Evolutionary conservation across 2,329 filamentous ascomycete species (phyloP), one percentile per base, ranked within the genome.

Genomic region (Trichophyton schoenleinii): DNA sequence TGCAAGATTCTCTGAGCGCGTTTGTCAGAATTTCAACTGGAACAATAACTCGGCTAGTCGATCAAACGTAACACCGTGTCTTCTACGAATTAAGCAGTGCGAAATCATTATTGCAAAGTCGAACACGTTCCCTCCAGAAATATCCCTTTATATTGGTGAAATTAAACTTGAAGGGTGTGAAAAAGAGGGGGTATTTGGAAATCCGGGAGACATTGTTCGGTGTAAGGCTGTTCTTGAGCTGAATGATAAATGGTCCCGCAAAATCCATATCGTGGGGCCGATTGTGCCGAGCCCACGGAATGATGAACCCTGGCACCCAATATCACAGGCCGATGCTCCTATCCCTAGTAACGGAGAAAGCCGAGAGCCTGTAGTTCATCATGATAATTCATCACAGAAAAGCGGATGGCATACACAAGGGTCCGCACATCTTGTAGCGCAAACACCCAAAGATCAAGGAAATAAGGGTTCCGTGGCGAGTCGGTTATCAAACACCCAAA

Each of bases 31-130:
- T 31, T 72, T 70, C 58, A n/a, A 55, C 11, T 58, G 41, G 3
- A 62, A 65, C 38, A 63, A 60, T 4, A 64, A 66, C 2, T 63
- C 65, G 4, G 60, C 60, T 11, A 34, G 67, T 18, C 65, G 64
- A 62, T n/a, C 66, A 31, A 65, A 63, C 8, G 68, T 67, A 4
- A 66, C 63, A 59, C 73, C 70, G 3, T 68, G 68, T 15, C 28
- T 66, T 3, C 65, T 75, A 25, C 67, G 70, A 59, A 62, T 77
- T 52, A 55, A 65, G 2, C 67, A 71, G 42, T 74, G 74, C 61
- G 69, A 72, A 49, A 63, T 77, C 20, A 67, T 75, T 57, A 67
- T 75, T 48, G 66, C 46, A 31, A 62, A 68, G 36, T 57, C 60
- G 13, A 59, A 34, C 34, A 61, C 55, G 18, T 60, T 58, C 46